Percentiles rank a stretch among this genome's conserved stretches.
Conservation (phyloP, 768 basidiomycete species). For the Neoboletus magnificus region DNA sequence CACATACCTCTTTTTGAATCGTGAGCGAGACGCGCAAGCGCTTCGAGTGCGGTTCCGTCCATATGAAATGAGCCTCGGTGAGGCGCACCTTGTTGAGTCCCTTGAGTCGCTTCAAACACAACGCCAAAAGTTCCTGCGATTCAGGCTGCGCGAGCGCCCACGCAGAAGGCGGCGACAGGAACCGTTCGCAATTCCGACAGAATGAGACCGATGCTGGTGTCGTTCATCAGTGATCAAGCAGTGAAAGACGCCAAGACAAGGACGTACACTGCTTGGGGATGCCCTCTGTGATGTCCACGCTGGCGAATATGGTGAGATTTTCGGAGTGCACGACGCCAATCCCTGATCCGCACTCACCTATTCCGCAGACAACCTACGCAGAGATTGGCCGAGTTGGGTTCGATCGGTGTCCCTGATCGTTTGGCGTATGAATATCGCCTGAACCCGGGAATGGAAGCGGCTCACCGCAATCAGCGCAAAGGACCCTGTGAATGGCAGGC, state of each 20-base stretch:
- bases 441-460: neutral
- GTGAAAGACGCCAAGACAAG: neutral
- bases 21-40: conserved; percentile 89
- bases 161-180: conserved; percentile 81
- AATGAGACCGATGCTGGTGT: conserved; percentile 78
- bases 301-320: conserved; percentile 25
- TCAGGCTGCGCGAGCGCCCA: conserved; percentile 89
- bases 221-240: neutral
- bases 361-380: conserved; percentile 88
- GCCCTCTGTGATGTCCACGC: conserved; percentile 96
- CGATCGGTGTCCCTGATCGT: conserved; percentile 70
- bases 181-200: conserved; percentile 95
- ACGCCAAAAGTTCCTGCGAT: conserved; percentile 88
- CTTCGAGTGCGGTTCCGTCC: conserved; percentile 99
- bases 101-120: conserved; percentile 92
- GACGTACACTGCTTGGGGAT: conserved; percentile 89
- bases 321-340: neutral
- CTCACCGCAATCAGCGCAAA: conserved; percentile 87
- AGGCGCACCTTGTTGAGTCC: conserved; percentile 91
- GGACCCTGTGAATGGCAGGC: conserved; percentile 75
- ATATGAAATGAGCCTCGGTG: conserved; percentile 98
- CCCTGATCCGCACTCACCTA: conserved; percentile 50
- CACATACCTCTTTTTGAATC: conserved; percentile 92
- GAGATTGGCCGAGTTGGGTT: conserved; percentile 89
- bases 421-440: conserved; percentile 1